Evolutionary conservation across 1,284 basidiomycete species (phyloP), one percentile per base, ranked within the genome.

Genomic region (Tilletia caries): DNA sequence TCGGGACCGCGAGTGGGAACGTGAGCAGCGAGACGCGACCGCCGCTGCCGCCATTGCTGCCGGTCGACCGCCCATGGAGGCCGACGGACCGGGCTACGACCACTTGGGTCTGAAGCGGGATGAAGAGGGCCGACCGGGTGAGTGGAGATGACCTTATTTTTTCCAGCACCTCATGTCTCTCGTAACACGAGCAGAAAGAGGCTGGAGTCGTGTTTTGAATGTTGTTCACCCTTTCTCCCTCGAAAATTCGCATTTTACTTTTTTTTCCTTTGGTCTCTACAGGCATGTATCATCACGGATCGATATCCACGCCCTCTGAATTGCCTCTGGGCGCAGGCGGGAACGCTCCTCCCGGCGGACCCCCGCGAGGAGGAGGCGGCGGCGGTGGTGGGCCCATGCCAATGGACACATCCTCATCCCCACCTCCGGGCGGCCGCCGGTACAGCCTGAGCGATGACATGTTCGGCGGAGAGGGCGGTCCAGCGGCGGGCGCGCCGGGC

Each of bases 401-500:
- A 6, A 60, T 60, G 54, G 54, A 60, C 25, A 60, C 54, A n/a
- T n/a, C n/a, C 25, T 60, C 54, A 27, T 60, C 54, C 15, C 54
- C 54, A 12, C 54, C 54, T 12, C 54, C 54, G 2, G 54, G 25
- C 29, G n/a, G n/a, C n/a, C n/a, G n/a, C n/a, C n/a, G n/a, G n/a
- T n/a, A n/a, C n/a, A n/a, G n/a, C n/a, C n/a, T n/a, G n/a, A n/a
- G n/a, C n/a, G n/a, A n/a, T n/a, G n/a, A n/a, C n/a, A n/a, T n/a
- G n/a, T 25, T 29, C 54, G 13, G 27, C 32, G 23, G 8, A 29
- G n/a, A 60, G 27, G 25, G n/a, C 23, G 58, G 25, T 8, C 41
- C 69, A 6, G n/a, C 33, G 34, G 37, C 41, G n/a, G 64, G 23
- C 1, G 78, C 76, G 8, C 76, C 79, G 1, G 79, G 79, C 44